Percentiles rank a stretch among this genome's conserved stretches.
Conservation (phyloP, 768 basidiomycete genomes). For the Agrocybe chaxingu region DNA sequence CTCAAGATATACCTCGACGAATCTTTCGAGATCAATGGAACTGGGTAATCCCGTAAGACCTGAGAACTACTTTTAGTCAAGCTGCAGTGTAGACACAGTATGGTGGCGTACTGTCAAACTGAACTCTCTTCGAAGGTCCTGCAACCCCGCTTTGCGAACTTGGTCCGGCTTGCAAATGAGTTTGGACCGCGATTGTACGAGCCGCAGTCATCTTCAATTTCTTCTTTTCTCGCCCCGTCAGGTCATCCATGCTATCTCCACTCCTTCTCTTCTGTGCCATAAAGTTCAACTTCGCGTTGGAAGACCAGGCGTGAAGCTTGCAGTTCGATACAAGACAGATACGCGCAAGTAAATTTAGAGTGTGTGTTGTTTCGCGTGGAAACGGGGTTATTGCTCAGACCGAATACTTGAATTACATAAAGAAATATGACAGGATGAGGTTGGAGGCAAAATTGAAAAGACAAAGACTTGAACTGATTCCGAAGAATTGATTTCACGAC, state of each 20-base stretch:
- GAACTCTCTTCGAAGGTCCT: slow-evolving; percentile 36
- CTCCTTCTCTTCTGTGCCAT: slow-evolving; percentile 37
- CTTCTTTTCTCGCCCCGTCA: slow-evolving; percentile 57
- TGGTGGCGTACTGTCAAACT: slow-evolving; percentile 4
- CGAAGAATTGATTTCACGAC: no score
- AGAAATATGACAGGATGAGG: no score
- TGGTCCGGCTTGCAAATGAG: slow-evolving; percentile 14
- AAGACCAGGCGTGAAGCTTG: no score
- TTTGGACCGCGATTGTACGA: slow-evolving; percentile 66
- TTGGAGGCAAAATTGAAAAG: no score
- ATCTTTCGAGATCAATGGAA: slow-evolving; percentile 83
- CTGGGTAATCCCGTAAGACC: slow-evolving; percentile 63
- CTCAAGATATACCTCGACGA: slow-evolving; percentile 61
- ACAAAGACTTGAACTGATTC: no score
- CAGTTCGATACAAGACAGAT: no score
- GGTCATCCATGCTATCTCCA: slow-evolving; percentile 23
- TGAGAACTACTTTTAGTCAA: slow-evolving; percentile 18
- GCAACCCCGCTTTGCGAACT: slow-evolving; percentile 23
- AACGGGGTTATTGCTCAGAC: no score
- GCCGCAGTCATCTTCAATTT: slow-evolving; percentile 63
- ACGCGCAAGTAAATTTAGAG: no score
- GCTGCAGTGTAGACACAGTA: background rate
- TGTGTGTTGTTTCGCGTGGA: no score
- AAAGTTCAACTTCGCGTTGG: no score
- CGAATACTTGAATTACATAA: no score